Conservation (phyloP, 805 yeast species). For the Spathaspora girioi region DNA sequence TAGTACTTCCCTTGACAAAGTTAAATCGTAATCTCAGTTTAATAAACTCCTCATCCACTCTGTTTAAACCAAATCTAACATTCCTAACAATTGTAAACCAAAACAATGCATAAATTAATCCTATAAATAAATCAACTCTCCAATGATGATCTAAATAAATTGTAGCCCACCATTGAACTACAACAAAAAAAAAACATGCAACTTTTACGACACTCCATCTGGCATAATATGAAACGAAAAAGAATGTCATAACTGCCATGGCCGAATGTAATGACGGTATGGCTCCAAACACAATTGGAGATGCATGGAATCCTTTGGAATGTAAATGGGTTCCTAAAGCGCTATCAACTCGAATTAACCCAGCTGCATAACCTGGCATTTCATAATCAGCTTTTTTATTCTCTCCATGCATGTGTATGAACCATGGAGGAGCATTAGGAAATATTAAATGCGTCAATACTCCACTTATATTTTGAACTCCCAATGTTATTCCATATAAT, state of each 20-base stretch:
- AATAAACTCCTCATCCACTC: conserved; percentile 25
- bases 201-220: conserved; percentile 30
- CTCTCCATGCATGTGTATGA: conserved; percentile 58
- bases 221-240: conserved; percentile 38
- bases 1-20: conserved; percentile 44
- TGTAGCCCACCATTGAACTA: conserved; percentile 72
- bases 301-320: conserved; percentile 59
- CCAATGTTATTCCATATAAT: conserved; percentile 51
- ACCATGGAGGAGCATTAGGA: conserved; percentile 80
- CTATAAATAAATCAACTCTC: conserved; percentile 57
- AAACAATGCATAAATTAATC: conserved; percentile 40
- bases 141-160: conserved; percentile 73
- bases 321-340: conserved; percentile 54
- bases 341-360: conserved; percentile 63
- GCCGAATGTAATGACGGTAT: conserved; percentile 62
- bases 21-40: conserved; percentile 29
- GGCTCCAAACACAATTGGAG: conserved; percentile 72
- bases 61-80: conserved; percentile 11
- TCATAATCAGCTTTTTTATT: conserved; percentile 54
- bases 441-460: conserved; percentile 57
- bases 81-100: conserved; percentile 9
- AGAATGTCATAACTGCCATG: conserved; percentile 53
- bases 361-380: conserved; percentile 75
- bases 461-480: conserved; percentile 59
- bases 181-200: conserved; percentile 41